Evolutionary conservation across 2,329 filamentous ascomycete genomes (phyloP), one percentile per base, ranked within the genome.

Genomic region (Nemania abortiva): DNA sequence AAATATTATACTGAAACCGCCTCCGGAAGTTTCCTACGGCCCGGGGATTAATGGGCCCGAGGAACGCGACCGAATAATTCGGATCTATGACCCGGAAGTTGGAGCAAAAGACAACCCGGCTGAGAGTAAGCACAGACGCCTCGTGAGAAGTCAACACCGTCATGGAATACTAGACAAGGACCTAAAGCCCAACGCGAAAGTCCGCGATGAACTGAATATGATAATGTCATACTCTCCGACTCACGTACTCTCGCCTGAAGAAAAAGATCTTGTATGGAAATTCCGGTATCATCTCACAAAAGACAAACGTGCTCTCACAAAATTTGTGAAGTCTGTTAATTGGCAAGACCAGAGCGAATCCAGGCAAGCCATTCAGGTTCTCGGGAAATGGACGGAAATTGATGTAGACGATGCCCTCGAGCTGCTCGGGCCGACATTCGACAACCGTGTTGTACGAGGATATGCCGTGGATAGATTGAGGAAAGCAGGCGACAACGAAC

Each of bases 361-460:
- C 3, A 91, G 92, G 68, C 94, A 98, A 82, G 95, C 95, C 6
- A 92, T 96, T 27, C 93, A 97, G 70, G 89, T 99, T 4, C 86
- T 99, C 20, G 90, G 92, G 0, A 95, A 95, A 74, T 99, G 96
- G 96, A 97, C 93, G 0, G 94, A 97, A 73, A 97, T 99, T 67
- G 96, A 98, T 77, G 91, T 99, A 5, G 97, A 99, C 75, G 96
- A 98, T 82, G 96, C 95, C 20, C 86, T 99, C 53, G 96, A 99
- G 80, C 85, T 99, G 11, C 89, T 99, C 1, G 96, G 96, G 0
- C 95, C 96, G 10, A 94, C 92, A 0, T 97, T 98, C 71, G 93
- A 97, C 77, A 97, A 97, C 74, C 86, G 91, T 1, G 90, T 92
- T 0, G 95, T 99, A 24, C 90, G 96, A 71, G 93, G 94, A 0